Base-by-base conservation (phyloP, 1,284 basidiomycete species). In the Hymenochaete sp. region DNA sequence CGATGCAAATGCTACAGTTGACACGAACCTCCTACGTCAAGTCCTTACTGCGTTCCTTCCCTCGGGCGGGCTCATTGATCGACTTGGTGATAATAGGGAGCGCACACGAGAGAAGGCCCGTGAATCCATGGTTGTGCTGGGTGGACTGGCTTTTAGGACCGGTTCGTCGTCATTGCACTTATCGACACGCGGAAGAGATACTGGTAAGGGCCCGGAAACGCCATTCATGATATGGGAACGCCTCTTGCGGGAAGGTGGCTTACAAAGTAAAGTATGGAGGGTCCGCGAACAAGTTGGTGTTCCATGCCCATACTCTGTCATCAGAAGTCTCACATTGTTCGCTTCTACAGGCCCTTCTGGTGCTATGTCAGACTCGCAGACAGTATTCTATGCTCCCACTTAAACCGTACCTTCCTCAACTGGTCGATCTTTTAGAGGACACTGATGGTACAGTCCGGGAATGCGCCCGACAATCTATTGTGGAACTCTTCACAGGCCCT, bases 351-450 rank as follows among this genome's bases (percentile, higher is more conserved):
- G 73, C 75, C 25, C 73, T 87, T 33, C 59, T 82, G 35, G 71
- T 74, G 10, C 68, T 87, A 10, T 79, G 83, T 22, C 72, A 80
- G 52, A 72, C 88, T 54, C 78, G 83, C 44, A 73, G 78, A 33
- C 59, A 65, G 39, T 72, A 84, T 53, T 72, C 78, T 44, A 72
- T 77, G 42, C 85, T 96, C 53, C 90, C 91, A 10, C 73, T 98
- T 38, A 78, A 85, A 42, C 77, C 88, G 1, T 95, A 89, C 62
- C 73, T 96, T 24, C 65, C 85, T 0, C 65, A 73, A 18, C 77
- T 98, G 36, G 88, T 98, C 13, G 86, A 82, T 45, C 68, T 82
- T 33, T 72, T 98, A 18, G 88, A 96, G 64, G 93, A 98, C 62
- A 79, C 82, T 1, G 95, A 99, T 59, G 78, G 83, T 3, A 77